phyloP scores from a whole-genome alignment of 176 grass and related monocot genomes.

The Bonia amplexicaulis region DNA sequence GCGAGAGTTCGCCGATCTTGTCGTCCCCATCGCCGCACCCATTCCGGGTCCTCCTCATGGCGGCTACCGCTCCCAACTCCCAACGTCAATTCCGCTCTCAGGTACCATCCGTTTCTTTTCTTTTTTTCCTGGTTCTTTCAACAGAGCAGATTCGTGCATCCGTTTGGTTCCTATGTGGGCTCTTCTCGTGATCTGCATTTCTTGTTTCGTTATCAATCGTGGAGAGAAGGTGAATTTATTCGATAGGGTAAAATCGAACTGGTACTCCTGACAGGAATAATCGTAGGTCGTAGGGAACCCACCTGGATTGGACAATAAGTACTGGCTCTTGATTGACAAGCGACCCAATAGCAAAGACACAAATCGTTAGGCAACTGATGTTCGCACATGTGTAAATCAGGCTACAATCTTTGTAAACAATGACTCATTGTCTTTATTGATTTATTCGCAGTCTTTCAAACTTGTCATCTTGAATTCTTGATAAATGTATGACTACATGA shows the following conservation, averaged over 20 bases:
- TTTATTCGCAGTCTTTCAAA: neutral
- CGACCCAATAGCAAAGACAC: neutral
- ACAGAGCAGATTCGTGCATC: neutral
- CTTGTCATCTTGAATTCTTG: neutral
- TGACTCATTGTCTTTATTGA: neutral
- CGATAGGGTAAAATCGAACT: neutral
- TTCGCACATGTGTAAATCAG: neutral
- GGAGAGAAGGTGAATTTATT: neutral
- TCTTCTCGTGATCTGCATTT: neutral
- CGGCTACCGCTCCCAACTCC: no score
- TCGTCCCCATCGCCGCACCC: no score
- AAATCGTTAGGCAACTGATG: neutral
- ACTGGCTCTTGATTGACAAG: neutral
- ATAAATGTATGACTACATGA: neutral
- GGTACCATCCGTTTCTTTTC: no score
- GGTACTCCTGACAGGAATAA: no score
- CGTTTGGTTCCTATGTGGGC: neutral
- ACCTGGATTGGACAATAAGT: neutral
- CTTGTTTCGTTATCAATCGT: neutral
- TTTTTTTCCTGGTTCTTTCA: neutral
- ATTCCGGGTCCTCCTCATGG: no score
- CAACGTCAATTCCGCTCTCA: no score
- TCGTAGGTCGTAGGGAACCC: neutral
- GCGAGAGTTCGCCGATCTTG: no score
- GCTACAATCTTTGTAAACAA: neutral